These are phyloP conservation scores for Calocybe gambosa DNA, from an alignment of 1,284 basidiomycete genomes.

Conservation along the genomic window DNA sequence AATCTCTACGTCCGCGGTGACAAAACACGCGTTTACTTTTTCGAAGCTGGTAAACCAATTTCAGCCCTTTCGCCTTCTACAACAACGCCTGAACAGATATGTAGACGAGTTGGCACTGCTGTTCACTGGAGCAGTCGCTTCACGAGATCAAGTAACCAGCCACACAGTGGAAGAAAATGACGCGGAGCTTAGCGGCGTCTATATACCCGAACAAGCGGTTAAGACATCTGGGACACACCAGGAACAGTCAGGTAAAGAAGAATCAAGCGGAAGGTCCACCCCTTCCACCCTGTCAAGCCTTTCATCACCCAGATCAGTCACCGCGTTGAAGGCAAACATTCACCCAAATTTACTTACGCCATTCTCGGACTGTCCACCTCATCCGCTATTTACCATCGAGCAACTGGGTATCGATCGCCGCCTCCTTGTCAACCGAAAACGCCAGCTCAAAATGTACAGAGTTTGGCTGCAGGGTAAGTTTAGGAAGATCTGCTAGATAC, in stretches of 20 bases:
- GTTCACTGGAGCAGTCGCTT: slow-evolving; percentile 60
- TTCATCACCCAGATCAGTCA: slow-evolving; percentile 6
- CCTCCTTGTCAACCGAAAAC: slow-evolving; percentile 87
- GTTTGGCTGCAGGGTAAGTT: slow-evolving; percentile 94
- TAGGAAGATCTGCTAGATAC: slow-evolving; percentile 35
- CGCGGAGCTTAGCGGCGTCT: slow-evolving; percentile 7
- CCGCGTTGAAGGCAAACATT: slow-evolving; percentile 18
- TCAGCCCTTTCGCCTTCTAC: background rate
- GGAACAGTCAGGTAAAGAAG: slow-evolving; percentile 4
- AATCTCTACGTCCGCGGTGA: slow-evolving; percentile 96
- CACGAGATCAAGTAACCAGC: slow-evolving; percentile 25
- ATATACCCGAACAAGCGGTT: background rate
- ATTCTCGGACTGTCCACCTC: slow-evolving; percentile 25
- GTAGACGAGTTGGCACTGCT: slow-evolving; percentile 78
- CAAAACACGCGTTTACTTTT: slow-evolving; percentile 95
- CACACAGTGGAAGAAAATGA: slow-evolving; percentile 30
- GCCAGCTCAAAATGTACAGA: slow-evolving; percentile 92
- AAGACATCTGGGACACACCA: slow-evolving; percentile 4
- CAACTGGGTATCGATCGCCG: slow-evolving; percentile 85
- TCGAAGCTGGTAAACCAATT: slow-evolving; percentile 59
- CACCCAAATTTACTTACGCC: slow-evolving; percentile 39
- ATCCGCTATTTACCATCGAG: slow-evolving; percentile 61
- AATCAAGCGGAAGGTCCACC: background rate
- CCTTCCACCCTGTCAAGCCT: slow-evolving; percentile 3
- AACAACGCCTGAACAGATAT: background rate